Percentiles rank a stretch among this genome's conserved stretches.
These are phyloP conservation scores for Fusarium sambucinum DNA, from an alignment of 2,329 filamentous ascomycete species.

Conservation along the genomic window DNA sequence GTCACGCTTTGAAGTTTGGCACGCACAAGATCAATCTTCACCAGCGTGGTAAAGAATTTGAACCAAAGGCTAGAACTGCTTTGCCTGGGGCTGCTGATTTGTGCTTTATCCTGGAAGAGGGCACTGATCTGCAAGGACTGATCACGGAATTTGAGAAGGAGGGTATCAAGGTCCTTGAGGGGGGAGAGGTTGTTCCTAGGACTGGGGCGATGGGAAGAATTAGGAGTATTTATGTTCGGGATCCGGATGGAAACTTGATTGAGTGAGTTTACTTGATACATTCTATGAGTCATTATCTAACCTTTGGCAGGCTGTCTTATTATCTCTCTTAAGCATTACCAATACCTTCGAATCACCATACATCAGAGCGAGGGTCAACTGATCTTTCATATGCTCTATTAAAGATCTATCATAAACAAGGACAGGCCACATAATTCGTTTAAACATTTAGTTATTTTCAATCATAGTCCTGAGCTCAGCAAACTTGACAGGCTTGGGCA, in stretches of 20 bases:
- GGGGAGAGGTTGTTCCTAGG: constrained; percentile 63
- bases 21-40: constrained; percentile 73
- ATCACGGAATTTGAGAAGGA: constrained; percentile 56
- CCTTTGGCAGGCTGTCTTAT: background rate
- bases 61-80: constrained; percentile 67
- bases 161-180: constrained; percentile 64
- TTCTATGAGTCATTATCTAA: rapidly evolving
- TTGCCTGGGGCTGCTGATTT: constrained; percentile 69
- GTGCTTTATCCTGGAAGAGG: constrained; percentile 68
- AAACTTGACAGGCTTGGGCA: constrained; percentile 64
- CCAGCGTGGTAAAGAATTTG: constrained; percentile 67
- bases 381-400: constrained; percentile 11
- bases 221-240: constrained; percentile 69
- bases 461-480: constrained; percentile 56
- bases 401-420: constrained; percentile 13
- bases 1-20: constrained; percentile 69
- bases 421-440: constrained; percentile 19
- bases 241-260: constrained; percentile 72
- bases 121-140: constrained; percentile 59
- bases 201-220: constrained; percentile 68
- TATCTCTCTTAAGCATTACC: background rate
- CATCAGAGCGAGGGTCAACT: background rate
- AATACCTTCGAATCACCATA: background rate
- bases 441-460: constrained; percentile 27
- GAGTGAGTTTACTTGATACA: constrained; percentile 60